Evolutionary conservation across 2,329 filamentous ascomycete species (phyloP).

Genomic region (Penicillium paneum): DNA sequence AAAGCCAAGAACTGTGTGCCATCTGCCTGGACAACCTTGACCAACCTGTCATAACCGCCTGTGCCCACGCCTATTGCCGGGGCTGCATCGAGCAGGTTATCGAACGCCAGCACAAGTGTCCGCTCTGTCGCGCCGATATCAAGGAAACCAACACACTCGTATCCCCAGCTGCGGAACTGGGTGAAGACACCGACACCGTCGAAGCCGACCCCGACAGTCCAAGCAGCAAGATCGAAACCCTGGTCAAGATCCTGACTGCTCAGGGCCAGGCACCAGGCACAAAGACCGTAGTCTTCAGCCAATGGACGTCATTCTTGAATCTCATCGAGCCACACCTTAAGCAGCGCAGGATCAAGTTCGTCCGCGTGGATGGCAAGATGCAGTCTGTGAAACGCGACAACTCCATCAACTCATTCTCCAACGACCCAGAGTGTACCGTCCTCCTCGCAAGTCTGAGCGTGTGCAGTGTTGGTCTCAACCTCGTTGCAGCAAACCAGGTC

Average conservation of each 20-base stretch:
- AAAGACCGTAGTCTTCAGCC: constrained; percentile 78
- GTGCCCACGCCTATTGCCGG: constrained; percentile 75
- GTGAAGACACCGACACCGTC: constrained; percentile 47
- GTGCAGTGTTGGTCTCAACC: constrained; percentile 80
- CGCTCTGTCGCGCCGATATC: constrained; percentile 74
- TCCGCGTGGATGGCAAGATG: constrained; percentile 80
- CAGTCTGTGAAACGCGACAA: constrained; percentile 65
- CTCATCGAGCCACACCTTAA: constrained; percentile 68
- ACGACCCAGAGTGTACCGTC: constrained; percentile 65
- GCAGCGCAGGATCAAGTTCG: constrained; percentile 59
- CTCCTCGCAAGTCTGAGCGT: constrained; percentile 79
- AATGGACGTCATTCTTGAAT: constrained; percentile 77
- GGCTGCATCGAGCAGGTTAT: constrained; percentile 73
- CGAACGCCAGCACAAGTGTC: constrained; percentile 73
- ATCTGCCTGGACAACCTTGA: constrained; percentile 73
- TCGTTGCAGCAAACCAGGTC: constrained; percentile 82
- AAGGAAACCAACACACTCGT: constrained; percentile 61
- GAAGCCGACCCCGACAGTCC: constrained; percentile 62
- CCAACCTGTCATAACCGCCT: constrained; percentile 76
- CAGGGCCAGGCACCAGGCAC: constrained; percentile 62
- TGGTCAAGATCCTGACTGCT: constrained; percentile 71
- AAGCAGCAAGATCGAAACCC: constrained; percentile 78
- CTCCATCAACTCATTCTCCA: constrained; percentile 65
- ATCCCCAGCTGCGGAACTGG: constrained; percentile 59
- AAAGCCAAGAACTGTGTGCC: constrained; percentile 77